Base-by-base conservation (phyloP, 2,329 filamentous ascomycete genomes). In the Leptosphaerulina australis region DNA sequence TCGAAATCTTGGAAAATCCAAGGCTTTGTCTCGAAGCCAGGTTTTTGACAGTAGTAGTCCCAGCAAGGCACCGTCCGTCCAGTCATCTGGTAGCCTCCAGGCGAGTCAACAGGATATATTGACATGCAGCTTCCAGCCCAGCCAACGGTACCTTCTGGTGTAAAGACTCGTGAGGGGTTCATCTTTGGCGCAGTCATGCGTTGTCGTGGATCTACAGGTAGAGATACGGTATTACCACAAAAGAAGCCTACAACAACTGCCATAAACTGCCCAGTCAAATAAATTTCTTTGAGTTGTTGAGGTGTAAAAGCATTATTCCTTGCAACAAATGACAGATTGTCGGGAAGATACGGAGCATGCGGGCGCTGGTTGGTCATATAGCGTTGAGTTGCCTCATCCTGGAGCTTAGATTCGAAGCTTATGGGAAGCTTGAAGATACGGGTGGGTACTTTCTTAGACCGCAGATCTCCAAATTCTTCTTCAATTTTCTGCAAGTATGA, bases 281-380 rank as follows among this genome's bases (percentile, higher is more conserved):
- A 79, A 36, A 82, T 81, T 2, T 79, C 70, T 31, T 79, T 75
- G 3, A 83, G 69, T 50, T 82, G 76, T 31, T 78, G 70, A 1
- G 74, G 66, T 3, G 75, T 71, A 49, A 83, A 77, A 3, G 78
- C 81, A 55, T 83, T 83, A 64, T 81, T 82, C 55, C 77, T 77
- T 1, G 80, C 79, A 1, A 77, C 73, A 47, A 87, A 88, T 1
- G 80, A 75, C 30, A 86, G 74, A 44, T 86, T 86, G 56, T 83
- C 81, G 0, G 85, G 85, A 0, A 87, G 74, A 62, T 85, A 88
- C 0, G 82, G 79, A 0, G 85, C 85, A 38, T 83, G 79, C 1
- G 80, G 77, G 5, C 85, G 77, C 54, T 85, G 83, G 0, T 83
- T 86, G 18, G 81, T 81, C 63, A 81, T 81, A 66, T 88, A 88